Conservation (phyloP, 768 basidiomycete genomes). For the Botryobasidium botryosum region DNA sequence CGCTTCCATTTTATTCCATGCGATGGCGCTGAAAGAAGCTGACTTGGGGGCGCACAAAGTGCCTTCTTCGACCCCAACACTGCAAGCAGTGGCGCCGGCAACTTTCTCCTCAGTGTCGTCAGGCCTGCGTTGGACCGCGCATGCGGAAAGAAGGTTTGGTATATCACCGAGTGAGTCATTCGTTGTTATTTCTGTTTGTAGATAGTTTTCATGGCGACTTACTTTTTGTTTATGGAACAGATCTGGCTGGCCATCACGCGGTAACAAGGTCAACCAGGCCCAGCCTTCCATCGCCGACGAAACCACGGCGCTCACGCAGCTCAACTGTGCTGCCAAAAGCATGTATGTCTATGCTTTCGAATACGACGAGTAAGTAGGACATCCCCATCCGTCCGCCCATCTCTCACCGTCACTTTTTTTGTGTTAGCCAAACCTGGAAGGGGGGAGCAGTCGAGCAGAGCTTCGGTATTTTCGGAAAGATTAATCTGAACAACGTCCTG, state of each 20-base stretch:
- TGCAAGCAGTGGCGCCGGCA: background rate
- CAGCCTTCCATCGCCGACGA: slow-evolving; percentile 4
- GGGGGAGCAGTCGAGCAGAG: background rate
- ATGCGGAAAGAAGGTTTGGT: slow-evolving; percentile 1
- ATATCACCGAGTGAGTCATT: slow-evolving; percentile 5
- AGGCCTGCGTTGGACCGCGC: slow-evolving; percentile 1
- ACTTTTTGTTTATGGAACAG: background rate
- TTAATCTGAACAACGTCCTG: too few relatives aligned
- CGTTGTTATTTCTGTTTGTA: background rate
- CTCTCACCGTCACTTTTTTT: background rate
- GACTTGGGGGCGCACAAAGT: background rate
- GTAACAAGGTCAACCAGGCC: background rate
- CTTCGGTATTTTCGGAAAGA: background rate
- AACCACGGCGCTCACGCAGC: background rate
- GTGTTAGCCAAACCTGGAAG: background rate
- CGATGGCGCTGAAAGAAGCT: background rate
- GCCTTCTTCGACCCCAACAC: slow-evolving; percentile 3
- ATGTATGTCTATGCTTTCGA: slow-evolving; percentile 6
- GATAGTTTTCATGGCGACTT: too few relatives aligned
- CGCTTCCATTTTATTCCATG: background rate
- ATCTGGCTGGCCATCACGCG: slow-evolving; percentile 6
- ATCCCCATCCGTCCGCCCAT: too few relatives aligned
- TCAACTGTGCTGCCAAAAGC: slow-evolving; percentile 7
- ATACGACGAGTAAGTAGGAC: slow-evolving; percentile 2
- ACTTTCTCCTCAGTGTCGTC: slow-evolving; percentile 3